Percentiles rank a stretch among this genome's conserved stretches.
Evolutionary conservation across 768 basidiomycete genomes (phyloP).

Genomic region (Piloderma croceum): DNA sequence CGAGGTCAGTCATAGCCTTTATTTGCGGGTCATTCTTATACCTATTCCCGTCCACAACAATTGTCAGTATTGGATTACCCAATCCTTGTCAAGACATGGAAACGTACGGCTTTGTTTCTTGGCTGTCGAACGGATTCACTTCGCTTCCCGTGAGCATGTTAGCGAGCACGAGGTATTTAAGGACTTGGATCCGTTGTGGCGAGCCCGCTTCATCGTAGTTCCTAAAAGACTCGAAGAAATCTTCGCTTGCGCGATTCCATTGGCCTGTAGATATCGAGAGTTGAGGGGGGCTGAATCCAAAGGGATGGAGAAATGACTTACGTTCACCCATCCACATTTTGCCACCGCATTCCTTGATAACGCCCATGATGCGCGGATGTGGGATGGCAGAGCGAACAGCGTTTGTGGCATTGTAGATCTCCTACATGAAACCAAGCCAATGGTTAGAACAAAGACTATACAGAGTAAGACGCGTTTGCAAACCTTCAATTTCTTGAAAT

Average conservation of each 20-base stretch:
- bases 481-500: constrained; percentile 94
- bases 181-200: constrained; percentile 92
- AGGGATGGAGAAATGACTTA: constrained; percentile 29
- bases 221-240: constrained; percentile 98
- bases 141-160: constrained; percentile 98
- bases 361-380: constrained; percentile 97
- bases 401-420: constrained; percentile 95
- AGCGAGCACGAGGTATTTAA: constrained; percentile 95
- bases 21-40: constrained; percentile 97
- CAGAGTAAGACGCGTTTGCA: not conserved
- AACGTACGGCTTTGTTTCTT: constrained; percentile 96
- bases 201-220: constrained; percentile 99
- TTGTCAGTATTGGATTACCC: not conserved
- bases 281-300: not conserved
- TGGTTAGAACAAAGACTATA: not conserved
- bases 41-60: constrained; percentile 41
- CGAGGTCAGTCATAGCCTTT: constrained; percentile 95
- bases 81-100: not conserved
- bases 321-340: constrained; percentile 99
- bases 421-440: constrained; percentile 41
- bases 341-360: constrained; percentile 98
- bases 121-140: constrained; percentile 98
- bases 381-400: constrained; percentile 93
- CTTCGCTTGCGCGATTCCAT: constrained; percentile 95
- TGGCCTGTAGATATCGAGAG: constrained; percentile 53